A percentile compares a stretch with the other conserved stretches of the same genome.
Conservation (phyloP, 2,329 filamentous ascomycete genomes). For the Didymella lethalis region DNA sequence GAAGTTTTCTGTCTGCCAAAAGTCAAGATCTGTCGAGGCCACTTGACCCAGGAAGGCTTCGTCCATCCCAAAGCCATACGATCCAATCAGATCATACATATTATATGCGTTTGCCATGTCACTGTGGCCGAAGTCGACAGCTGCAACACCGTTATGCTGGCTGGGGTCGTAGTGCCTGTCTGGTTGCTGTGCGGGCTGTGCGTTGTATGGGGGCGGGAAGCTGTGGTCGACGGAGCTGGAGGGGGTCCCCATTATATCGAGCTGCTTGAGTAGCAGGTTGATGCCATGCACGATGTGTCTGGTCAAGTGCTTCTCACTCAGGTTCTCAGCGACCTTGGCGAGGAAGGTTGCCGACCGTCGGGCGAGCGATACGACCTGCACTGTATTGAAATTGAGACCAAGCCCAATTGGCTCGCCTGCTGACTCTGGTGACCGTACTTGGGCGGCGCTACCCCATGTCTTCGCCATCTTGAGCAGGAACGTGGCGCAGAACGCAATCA, state of each 20-base stretch:
- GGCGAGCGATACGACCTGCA: constrained; percentile 40
- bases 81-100: constrained; percentile 40
- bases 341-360: constrained; percentile 38
- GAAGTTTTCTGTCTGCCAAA: constrained; percentile 41
- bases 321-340: constrained; percentile 34
- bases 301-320: constrained; percentile 44
- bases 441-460: constrained; percentile 52
- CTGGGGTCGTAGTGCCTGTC: constrained; percentile 11
- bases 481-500: constrained; percentile 62
- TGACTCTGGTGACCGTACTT: constrained; percentile 37
- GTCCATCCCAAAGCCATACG: constrained; percentile 45
- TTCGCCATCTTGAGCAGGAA: constrained; percentile 61
- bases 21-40: constrained; percentile 39
- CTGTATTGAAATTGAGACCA: constrained; percentile 44
- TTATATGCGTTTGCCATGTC: constrained; percentile 22
- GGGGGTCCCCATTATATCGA: constrained; percentile 37
- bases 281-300: constrained; percentile 43
- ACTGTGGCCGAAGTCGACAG: constrained; percentile 18
- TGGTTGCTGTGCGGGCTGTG: constrained; percentile 7
- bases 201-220: constrained; percentile 15
- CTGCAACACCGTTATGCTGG: constrained; percentile 10
- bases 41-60: constrained; percentile 44
- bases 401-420: constrained; percentile 37
- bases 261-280: constrained; percentile 36
- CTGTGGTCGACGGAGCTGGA: constrained; percentile 16